phyloP scores from a whole-genome alignment of 2,329 filamentous ascomycete genomes.

The Exophiala aquamarina region DNA sequence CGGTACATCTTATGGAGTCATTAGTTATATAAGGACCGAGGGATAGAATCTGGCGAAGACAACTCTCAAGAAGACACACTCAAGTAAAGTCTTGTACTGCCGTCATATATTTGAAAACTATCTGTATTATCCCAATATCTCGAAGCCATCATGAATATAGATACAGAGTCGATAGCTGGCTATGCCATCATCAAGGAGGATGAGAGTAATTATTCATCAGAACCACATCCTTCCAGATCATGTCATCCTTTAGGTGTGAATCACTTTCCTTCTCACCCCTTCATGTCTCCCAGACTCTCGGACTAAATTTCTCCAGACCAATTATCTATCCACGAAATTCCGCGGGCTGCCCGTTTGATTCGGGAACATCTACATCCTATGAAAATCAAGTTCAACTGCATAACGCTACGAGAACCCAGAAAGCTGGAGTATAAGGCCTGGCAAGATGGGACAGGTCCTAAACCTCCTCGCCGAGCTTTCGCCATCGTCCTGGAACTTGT shows the following conservation, averaged over 20 bases:
- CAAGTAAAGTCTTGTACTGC: too few species aligned
- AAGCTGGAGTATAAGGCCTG: slow-evolving; percentile 6
- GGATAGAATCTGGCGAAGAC: too few species aligned
- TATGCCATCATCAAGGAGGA: slow-evolving; percentile 23
- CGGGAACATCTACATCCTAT: slow-evolving; percentile 27
- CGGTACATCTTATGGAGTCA: too few species aligned
- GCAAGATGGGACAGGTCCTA: slow-evolving; percentile 29
- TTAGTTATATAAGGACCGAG: too few species aligned
- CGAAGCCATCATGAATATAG: slow-evolving; percentile 18
- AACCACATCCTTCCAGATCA: slow-evolving; percentile 9
- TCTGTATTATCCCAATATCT: background rate
- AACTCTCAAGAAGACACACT: too few species aligned
- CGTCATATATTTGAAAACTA: too few species aligned
- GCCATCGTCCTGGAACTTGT: slow-evolving; percentile 47
- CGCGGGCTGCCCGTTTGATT: background rate
- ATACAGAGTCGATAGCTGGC: slow-evolving; percentile 23
- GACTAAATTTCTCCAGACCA: slow-evolving; percentile 1
- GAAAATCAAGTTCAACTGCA: slow-evolving; percentile 38
- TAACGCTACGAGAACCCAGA: slow-evolving; percentile 17
- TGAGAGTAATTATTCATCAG: slow-evolving; percentile 6
- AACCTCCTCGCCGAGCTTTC: slow-evolving; percentile 40
- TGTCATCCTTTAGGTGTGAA: slow-evolving; percentile 22
- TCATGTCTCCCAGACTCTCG: background rate
- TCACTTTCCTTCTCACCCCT: background rate
- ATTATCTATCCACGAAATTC: slow-evolving; percentile 7